A percentile compares a stretch with the other conserved stretches of the same genome.
Conservation (phyloP, 495 filamentous ascomycete species). For the Collariella sp. region DNA sequence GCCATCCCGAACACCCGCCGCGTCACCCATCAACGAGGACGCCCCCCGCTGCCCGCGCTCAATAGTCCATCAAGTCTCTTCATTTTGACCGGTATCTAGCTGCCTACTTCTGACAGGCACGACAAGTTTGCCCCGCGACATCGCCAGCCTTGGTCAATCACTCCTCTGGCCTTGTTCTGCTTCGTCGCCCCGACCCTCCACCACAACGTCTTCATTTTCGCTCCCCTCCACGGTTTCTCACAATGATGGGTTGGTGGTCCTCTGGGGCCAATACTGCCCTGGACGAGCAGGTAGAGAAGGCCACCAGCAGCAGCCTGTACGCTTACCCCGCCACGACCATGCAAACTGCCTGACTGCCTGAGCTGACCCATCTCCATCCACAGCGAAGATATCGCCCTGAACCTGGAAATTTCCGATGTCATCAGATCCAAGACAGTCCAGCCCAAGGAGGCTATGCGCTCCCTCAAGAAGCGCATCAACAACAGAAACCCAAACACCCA, state of each 20-base stretch:
- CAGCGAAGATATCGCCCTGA: conserved; percentile 92
- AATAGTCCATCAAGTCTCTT: neutral
- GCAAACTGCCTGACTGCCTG: neutral
- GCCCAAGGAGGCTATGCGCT: conserved; percentile 95
- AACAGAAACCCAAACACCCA: conserved; percentile 96
- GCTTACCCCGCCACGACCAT: conserved; percentile 11
- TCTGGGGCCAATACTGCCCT: conserved; percentile 67
- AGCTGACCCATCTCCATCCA: conserved; percentile 13
- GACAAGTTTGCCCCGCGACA: neutral
- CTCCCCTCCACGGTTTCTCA: conserved; percentile 10
- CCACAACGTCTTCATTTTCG: neutral
- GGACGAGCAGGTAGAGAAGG: conserved; percentile 93
- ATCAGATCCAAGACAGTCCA: conserved; percentile 95
- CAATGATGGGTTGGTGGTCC: conserved; percentile 87
- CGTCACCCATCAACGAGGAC: neutral
- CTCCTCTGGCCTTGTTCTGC: neutral
- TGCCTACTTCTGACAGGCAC: neutral
- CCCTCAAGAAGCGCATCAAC: conserved; percentile 84
- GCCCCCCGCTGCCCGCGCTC: neutral
- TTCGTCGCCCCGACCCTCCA: neutral
- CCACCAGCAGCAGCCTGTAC: conserved; percentile 87
- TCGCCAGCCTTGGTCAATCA: neutral
- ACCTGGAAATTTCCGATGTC: conserved; percentile 92
- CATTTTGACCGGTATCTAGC: neutral
- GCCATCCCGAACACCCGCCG: conserved; percentile 9